Conservation (phyloP, 73 alveolate species). For the Symbiodinium natans region DNA sequence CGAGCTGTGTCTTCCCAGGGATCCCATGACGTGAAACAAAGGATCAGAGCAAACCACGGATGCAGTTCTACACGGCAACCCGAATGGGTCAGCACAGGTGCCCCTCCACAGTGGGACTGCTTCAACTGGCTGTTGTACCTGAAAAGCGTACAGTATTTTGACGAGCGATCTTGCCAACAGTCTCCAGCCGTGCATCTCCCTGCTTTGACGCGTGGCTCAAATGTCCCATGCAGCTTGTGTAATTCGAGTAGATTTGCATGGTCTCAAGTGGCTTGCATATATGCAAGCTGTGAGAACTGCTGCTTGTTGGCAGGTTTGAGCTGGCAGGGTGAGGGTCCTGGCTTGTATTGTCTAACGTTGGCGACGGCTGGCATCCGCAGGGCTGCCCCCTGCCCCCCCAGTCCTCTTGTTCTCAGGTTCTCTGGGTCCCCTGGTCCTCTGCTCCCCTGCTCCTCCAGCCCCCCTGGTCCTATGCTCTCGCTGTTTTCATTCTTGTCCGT, state of each 20-base stretch:
- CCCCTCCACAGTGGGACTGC: not conserved
- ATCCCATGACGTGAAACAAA: not conserved
- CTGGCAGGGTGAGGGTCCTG: too few species aligned
- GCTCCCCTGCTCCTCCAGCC: too few species aligned
- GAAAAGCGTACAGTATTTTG: not conserved
- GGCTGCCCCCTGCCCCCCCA: too few species aligned
- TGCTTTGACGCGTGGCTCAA: not conserved
- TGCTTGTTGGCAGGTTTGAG: not conserved
- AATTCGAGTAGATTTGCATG: not conserved
- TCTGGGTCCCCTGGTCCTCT: too few species aligned
- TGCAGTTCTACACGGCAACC: conserved; percentile 72
- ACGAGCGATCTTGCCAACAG: too few species aligned
- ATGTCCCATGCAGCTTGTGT: not conserved
- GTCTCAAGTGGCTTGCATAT: not conserved
- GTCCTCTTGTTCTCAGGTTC: too few species aligned
- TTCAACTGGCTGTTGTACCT: not conserved
- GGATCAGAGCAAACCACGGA: conserved; percentile 60
- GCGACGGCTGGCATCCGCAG: too few species aligned
- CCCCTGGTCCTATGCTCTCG: too few species aligned
- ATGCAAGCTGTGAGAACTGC: conserved; percentile 18
- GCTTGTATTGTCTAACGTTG: too few species aligned
- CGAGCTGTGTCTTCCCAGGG: not conserved
- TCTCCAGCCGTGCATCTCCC: too few species aligned
- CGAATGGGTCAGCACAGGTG: conserved; percentile 83
- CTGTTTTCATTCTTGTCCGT: too few species aligned